Base-by-base conservation (phyloP, 177 flowering plant genomes). In the Vitis hybrid region DNA sequence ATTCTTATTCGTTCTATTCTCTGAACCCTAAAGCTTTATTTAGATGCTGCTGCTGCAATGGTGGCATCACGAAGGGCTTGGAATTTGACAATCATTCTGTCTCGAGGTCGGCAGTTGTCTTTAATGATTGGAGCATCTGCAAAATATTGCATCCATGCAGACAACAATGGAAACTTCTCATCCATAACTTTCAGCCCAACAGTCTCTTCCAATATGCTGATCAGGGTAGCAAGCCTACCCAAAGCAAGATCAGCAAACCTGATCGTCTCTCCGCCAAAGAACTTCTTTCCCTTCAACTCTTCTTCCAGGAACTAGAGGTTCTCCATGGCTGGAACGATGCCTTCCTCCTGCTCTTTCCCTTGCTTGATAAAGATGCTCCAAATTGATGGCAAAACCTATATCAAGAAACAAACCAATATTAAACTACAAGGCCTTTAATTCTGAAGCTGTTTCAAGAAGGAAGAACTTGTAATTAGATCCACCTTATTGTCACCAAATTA, bases 281-380 rank as follows among this genome's bases (percentile, higher is more conserved):
- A 33, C 39, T 56, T 57, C 62, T 67, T 67, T 3, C 62, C 62
- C 29, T 39, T 48, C 50, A 67, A 22, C 18, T 67, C 18, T 67
- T 57, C 62, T 58, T 67, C 70, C 2, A 67, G 45, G 51, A 14
- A n/a, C 48, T 67, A 7, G 31, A 67, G n/a, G 39, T 19, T 13
- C 33, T 57, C 70, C 12, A 67, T 18, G 20, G 31, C 55, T 56
- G 31, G 29, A 10, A 1, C 70, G 18, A 67, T 22, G 13, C 14
- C 52, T 57, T 56, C 70, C 52, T 67, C 70, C 16, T 67, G 51
- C n/a, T 67, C 70, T 48, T 57, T 56, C 52, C 55, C 70, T 11
- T 67, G 62, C 39, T 67, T 57, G 52, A 57, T n/a, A 8, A 58
- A 58, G 13, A 29, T 18, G 3, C 31, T 13, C 51, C 62, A 56